phyloP scores from a whole-genome alignment of 805 yeast species.

The Metschnikowia kofuensis region DNA sequence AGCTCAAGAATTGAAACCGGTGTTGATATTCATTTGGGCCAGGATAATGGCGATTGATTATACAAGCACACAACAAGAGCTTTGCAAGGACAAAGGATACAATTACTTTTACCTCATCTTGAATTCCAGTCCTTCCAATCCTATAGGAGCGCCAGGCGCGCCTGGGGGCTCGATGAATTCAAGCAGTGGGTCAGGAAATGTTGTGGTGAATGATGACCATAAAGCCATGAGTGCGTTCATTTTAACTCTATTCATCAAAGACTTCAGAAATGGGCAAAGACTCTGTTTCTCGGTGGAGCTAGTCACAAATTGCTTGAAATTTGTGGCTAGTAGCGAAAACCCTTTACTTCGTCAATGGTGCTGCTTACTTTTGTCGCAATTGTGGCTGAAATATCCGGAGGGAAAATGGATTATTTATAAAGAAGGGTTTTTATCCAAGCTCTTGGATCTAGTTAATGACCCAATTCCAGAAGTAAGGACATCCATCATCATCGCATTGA shows the following conservation, averaged over 20 bases:
- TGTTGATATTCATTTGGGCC: slow-evolving; percentile 95
- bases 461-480: slow-evolving; percentile 96
- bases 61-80: slow-evolving; percentile 84
- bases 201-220: slow-evolving; percentile 69
- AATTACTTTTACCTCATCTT: slow-evolving; percentile 82
- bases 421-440: slow-evolving; percentile 56
- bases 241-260: slow-evolving; percentile 77
- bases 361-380: slow-evolving; percentile 68
- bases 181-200: slow-evolving; percentile 18
- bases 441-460: slow-evolving; percentile 64
- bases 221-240: slow-evolving; percentile 96
- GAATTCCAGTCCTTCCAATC: slow-evolving; percentile 38
- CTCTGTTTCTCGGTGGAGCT: slow-evolving; percentile 74
- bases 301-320: slow-evolving; percentile 60
- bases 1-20: slow-evolving; percentile 92
- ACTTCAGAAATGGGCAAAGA: slow-evolving; percentile 75
- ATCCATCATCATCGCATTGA: slow-evolving; percentile 70
- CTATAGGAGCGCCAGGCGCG: slow-evolving; percentile 30
- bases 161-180: slow-evolving; percentile 26
- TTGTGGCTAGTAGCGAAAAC: slow-evolving; percentile 69
- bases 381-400: slow-evolving; percentile 70
- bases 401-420: slow-evolving; percentile 70
- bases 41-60: slow-evolving; percentile 95
- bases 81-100: slow-evolving; percentile 87
- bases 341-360: slow-evolving; percentile 95